Evolutionary conservation across 371 early-diverging fungal species (phyloP).

Genomic region (Gilbertella persicaria): DNA sequence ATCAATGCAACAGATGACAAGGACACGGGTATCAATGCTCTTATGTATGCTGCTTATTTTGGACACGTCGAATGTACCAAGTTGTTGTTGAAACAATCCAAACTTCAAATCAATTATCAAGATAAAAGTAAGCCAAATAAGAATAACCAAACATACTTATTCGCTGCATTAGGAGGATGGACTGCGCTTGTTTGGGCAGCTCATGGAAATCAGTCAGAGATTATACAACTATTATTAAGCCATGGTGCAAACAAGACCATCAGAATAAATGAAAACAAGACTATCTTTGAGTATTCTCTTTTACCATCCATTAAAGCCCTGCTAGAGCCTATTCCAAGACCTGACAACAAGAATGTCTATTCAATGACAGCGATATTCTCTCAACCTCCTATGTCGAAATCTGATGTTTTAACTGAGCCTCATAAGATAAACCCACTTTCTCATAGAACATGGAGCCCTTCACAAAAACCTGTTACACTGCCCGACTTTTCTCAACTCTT

Average conservation of each 20-base stretch:
- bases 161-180: constrained; percentile 75
- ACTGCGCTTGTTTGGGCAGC: constrained; percentile 92
- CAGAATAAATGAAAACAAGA: constrained; percentile 65
- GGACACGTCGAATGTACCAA: constrained; percentile 17
- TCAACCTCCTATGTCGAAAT: no score
- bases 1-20: constrained; percentile 10
- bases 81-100: constrained; percentile 14
- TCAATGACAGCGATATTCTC: no score
- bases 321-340: no score
- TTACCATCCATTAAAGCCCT: constrained; percentile 32
- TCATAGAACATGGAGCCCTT: not conserved
- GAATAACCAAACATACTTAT: constrained; percentile 1
- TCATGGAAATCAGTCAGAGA: constrained; percentile 67
- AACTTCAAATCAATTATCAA: constrained; percentile 15
- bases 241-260: constrained; percentile 67
- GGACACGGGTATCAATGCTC: constrained; percentile 8
- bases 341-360: no score
- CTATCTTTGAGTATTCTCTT: constrained; percentile 69
- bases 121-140: constrained; percentile 25
- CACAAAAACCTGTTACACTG: no score
- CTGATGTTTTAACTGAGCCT: no score
- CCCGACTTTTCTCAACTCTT: no score
- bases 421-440: no score
- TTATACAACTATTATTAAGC: constrained; percentile 67
- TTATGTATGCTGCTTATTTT: constrained; percentile 31